phyloP scores from a whole-genome alignment of 1,284 basidiomycete species.

The Fomitopsis betulina region DNA sequence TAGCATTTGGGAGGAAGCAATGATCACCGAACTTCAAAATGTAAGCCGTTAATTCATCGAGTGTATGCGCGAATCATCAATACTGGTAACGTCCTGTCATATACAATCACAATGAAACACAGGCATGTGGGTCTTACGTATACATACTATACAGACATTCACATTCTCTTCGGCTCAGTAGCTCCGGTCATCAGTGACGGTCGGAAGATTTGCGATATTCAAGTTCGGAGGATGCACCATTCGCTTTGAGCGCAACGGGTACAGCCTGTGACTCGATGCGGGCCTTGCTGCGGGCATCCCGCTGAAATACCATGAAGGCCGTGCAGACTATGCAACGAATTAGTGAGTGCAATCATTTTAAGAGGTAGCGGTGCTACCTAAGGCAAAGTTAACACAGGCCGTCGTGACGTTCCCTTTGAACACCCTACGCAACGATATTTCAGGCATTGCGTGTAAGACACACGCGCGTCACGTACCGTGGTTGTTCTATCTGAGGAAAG shows the following conservation, averaged over 20 bases:
- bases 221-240: neutral
- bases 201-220: no score
- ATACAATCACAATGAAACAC: no score
- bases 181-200: no score
- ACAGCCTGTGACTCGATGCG: neutral
- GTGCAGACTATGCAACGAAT: constrained; percentile 2
- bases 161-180: no score
- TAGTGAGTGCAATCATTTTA: neutral
- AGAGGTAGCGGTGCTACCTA: constrained; percentile 25
- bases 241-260: no score
- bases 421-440: constrained; percentile 19
- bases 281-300: constrained; percentile 3
- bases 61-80: no score
- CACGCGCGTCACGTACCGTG: constrained; percentile 20
- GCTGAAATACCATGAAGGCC: constrained; percentile 4
- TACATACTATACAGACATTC: no score
- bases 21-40: no score
- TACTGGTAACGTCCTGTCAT: no score
- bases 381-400: constrained; percentile 29
- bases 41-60: no score
- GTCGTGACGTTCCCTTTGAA: constrained; percentile 34
- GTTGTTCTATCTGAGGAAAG: constrained; percentile 39
- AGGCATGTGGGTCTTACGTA: no score
- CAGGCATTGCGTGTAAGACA: neutral
- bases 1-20: no score